phyloP scores from a whole-genome alignment of 345 rosid genomes.

The Euclidium syriacum region DNA sequence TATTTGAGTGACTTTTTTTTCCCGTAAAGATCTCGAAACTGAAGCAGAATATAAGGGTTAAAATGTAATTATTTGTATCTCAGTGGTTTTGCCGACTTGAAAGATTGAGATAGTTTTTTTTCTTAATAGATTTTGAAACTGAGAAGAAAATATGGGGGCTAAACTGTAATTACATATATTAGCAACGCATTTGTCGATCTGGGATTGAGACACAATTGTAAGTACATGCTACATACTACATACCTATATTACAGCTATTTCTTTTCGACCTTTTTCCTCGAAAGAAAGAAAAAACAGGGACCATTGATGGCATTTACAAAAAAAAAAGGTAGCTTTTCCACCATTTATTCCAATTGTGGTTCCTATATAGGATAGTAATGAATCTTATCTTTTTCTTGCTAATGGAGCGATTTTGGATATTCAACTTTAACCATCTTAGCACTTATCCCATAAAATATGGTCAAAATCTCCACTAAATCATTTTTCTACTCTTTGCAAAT shows the following conservation, averaged over 20 bases:
- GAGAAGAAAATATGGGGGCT: not conserved
- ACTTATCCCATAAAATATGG: too few species aligned
- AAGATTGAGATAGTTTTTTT: not conserved
- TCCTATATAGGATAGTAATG: too few species aligned
- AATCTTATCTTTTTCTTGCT: too few species aligned
- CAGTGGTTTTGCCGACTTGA: not conserved
- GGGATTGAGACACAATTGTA: too few species aligned
- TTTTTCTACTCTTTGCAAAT: too few species aligned
- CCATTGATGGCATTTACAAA: not conserved
- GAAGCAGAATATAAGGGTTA: not conserved
- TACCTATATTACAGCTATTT: too few species aligned
- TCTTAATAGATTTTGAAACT: not conserved
- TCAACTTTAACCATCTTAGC: too few species aligned
- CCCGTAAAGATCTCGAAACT: not conserved
- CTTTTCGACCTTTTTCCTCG: not conserved
- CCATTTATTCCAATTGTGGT: slow-evolving; percentile 1
- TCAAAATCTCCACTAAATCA: too few species aligned
- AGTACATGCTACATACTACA: too few species aligned
- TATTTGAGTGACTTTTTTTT: not conserved
- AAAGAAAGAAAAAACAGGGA: not conserved
- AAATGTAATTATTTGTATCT: too few species aligned
- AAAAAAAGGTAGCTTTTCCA: not conserved
- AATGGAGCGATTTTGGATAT: too few species aligned
- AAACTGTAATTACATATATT: not conserved
- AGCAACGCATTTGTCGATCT: not conserved